phyloP scores from a whole-genome alignment of 2,329 filamentous ascomycete species.

The Lachnellula arida region DNA sequence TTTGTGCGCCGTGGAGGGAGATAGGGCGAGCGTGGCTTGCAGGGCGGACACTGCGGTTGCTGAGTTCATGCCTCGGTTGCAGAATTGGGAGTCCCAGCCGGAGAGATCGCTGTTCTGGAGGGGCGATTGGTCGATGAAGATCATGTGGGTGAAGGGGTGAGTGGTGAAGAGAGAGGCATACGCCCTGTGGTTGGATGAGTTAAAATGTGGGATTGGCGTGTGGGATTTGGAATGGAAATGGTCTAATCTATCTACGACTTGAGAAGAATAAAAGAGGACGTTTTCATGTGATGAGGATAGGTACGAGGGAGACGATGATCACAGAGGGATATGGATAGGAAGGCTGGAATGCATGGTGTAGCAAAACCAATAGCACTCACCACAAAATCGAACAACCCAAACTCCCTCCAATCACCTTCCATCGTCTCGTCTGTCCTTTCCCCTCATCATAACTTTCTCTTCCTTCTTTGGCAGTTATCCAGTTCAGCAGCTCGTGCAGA shows the following conservation, averaged over 20 bases:
- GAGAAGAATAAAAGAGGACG: neutral
- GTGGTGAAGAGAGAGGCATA: slow-evolving; percentile 31
- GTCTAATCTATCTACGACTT: too few species aligned
- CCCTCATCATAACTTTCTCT: neutral
- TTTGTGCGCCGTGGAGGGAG: slow-evolving; percentile 23
- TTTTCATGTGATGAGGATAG: neutral
- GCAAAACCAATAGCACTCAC: slow-evolving; percentile 10
- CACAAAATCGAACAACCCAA: slow-evolving; percentile 31
- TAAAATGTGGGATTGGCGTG: neutral
- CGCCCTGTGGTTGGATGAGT: slow-evolving; percentile 18
- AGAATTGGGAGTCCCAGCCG: slow-evolving; percentile 26
- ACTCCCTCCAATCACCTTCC: slow-evolving; percentile 28
- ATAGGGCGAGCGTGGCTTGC: slow-evolving; percentile 23
- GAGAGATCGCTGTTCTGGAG: slow-evolving; percentile 27
- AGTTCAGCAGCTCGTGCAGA: slow-evolving; percentile 23
- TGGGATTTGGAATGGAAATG: too few species aligned
- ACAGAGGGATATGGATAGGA: too few species aligned
- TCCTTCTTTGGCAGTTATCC: neutral
- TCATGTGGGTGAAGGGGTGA: slow-evolving; percentile 21
- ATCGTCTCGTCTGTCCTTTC: slow-evolving; percentile 2
- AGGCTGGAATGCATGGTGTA: too few species aligned
- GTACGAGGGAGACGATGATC: neutral
- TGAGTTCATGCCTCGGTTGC: slow-evolving; percentile 30
- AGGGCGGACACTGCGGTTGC: slow-evolving; percentile 23
- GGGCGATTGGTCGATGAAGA: slow-evolving; percentile 32